Evolutionary conservation across 78 protist genomes (phyloP).

Genomic region (Dictyostelium discoideum): DNA sequence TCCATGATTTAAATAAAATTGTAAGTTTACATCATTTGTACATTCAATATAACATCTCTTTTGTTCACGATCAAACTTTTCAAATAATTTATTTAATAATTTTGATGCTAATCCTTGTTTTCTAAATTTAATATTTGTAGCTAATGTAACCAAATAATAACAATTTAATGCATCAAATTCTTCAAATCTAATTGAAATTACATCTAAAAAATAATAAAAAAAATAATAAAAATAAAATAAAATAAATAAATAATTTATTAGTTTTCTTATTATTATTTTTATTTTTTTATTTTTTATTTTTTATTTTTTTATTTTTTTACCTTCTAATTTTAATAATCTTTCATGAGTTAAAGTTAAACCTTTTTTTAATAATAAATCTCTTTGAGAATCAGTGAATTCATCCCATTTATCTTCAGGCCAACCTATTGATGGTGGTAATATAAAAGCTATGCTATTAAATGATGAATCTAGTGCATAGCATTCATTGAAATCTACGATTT

Average conservation of each 20-base stretch:
- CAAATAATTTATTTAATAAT: constrained; percentile 14
- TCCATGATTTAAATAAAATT: constrained; percentile 25
- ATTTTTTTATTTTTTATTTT: neutral
- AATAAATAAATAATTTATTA: neutral
- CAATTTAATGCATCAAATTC: constrained; percentile 39
- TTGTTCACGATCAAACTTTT: constrained; percentile 54
- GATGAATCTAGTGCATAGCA: constrained; percentile 4
- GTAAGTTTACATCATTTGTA: constrained; percentile 1
- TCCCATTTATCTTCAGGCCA: constrained; percentile 79
- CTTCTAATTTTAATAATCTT: constrained; percentile 57
- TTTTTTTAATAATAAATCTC: neutral
- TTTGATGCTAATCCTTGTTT: constrained; percentile 63
- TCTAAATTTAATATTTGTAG: constrained; percentile 25
- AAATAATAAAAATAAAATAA: neutral
- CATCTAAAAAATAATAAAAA: neutral
- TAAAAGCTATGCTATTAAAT: neutral
- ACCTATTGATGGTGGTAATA: constrained; percentile 46
- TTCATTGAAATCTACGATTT: constrained; percentile 17
- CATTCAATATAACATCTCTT: constrained; percentile 59
- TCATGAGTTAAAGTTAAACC: neutral
- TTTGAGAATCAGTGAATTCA: constrained; percentile 24
- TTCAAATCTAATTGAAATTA: constrained; percentile 34
- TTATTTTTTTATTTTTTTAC: constrained; percentile 10
- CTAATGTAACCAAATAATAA: constrained; percentile 43
- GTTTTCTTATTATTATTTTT: neutral